Evolutionary conservation across 2,329 filamentous ascomycete species (phyloP).

Genomic region (Colletotrichum incanum): DNA sequence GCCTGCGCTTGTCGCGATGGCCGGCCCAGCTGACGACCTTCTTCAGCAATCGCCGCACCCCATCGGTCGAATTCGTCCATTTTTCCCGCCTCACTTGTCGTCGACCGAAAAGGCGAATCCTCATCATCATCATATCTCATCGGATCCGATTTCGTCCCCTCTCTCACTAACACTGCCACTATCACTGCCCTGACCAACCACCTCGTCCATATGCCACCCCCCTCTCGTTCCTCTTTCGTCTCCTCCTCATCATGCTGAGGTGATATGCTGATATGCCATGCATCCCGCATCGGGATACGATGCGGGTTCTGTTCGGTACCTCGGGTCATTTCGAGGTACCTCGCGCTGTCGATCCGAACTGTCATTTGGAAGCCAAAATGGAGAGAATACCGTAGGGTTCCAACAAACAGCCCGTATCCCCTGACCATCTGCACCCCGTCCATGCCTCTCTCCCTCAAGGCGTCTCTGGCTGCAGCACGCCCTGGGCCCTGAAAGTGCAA

Average conservation of each 20-base stretch:
- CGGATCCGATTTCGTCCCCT: background rate
- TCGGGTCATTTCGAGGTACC: constrained; percentile 1
- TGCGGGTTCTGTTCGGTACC: constrained; percentile 7
- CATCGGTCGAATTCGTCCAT: constrained; percentile 5
- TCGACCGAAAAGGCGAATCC: background rate
- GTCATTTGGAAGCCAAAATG: background rate
- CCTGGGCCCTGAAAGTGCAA: constrained; percentile 23
- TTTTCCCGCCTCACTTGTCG: background rate
- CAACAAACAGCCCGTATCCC: background rate
- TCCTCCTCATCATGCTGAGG: background rate
- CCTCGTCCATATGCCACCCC: background rate
- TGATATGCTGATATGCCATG: constrained; percentile 14
- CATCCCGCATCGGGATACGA: constrained; percentile 22
- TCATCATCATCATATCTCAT: background rate
- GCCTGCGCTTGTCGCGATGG: constrained; percentile 1
- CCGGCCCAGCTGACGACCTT: background rate
- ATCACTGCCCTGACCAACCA: background rate
- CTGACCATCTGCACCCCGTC: no score
- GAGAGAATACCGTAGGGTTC: background rate
- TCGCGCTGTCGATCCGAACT: background rate
- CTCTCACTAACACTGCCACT: background rate
- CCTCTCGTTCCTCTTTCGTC: constrained; percentile 1
- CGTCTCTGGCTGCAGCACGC: constrained; percentile 23
- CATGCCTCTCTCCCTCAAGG: background rate
- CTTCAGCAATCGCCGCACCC: background rate